Base-by-base conservation (phyloP, 164 flowering plant genomes). In the Dillenia suffruticosa region DNA sequence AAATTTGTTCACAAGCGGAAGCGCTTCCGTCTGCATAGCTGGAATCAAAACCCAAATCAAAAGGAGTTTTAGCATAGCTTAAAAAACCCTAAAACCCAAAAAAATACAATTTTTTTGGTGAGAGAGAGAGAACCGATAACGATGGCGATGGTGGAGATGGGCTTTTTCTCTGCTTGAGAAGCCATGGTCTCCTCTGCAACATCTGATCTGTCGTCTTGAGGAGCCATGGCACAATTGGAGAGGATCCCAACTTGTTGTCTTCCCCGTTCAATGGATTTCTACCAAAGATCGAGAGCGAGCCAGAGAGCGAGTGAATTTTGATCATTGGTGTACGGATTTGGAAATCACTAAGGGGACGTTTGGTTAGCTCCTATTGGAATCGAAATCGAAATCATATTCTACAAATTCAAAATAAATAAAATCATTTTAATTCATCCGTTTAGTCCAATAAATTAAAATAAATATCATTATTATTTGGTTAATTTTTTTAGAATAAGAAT, bases 11-110 rank as follows among this genome's bases (percentile, higher is more conserved):
- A 94, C 96, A 43, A 94, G 67, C 13, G 99, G 97, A 65, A 85
- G 77, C 49, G 99, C 96, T 76, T 94, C 99, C 12, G 93, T 81
- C 75, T 94, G 96, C 99, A 94, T 94, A 80, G 99, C 96, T 91
- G 81, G 15, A 51, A 40, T 68, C 63, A 54, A 60, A 55, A 59
- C 62, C 46, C 57, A 68, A 55, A 68, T 32, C 66, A 26, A 16
- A n/a, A 17, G 51, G 26, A 8, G 22, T 8, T 46, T 45, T 16
- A 15, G 53, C 32, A 44, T 53, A 26, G 63, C 8, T 24, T 49
- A 46, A 11, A 14, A 45, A 17, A 55, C 5, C 12, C 12, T 65
- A 11, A 47, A 43, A 56, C 17, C 58, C 40, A 13, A 49, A 47
- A 11, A 43, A 51, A 19, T 14, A 44, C 49, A 48, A 48, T 16